Base-by-base conservation (phyloP, 192 early-diverging fungal genomes). In the Podila verticillata region DNA sequence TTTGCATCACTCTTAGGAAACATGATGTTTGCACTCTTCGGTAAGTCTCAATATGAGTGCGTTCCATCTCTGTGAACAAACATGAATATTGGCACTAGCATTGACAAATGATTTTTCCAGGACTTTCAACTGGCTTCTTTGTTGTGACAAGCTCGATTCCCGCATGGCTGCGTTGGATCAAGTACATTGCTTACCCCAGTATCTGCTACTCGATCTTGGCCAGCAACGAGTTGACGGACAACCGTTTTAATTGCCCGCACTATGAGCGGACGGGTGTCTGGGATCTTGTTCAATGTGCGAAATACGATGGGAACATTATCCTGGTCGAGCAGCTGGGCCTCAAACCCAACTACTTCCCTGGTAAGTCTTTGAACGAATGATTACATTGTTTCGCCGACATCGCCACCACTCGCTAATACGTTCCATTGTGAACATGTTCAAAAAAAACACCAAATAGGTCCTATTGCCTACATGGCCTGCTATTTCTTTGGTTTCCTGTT, bases 21-120 rank as follows among this genome's bases (percentile, higher is more conserved):
- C 32, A 70, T 70, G 34, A 72, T 80, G 4, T 80, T 80, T 34
- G 77, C 77, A 29, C 72, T 80, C 61, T 80, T 68, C 72, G 77
- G 74, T 78, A 65, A 48, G 62, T 5, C 26, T 2, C 20, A 61
- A 44, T n/a, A 63, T 44, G 28, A 65, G 26, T n/a, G 15, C 2
- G 32, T 2, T 2, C 10, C 39, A 28, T 7, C 24, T 22, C 62
- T 8, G 31, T 20, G 5, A 60, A 26, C 58, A 15, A 32, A 29
- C 19, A 58, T 15, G 35, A 29, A 30, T 51, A 49, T 19, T 49
- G n/a, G 48, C 48, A 34, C 10, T 57, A 20, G 34, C n/a, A 47
- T 48, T 49, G 10, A 61, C 59, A 34, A 15, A 2, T 3, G n/a
- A 31, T 1, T 54, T 54, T n/a, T 54, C 9, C 51, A 75, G 74